Percentiles rank a stretch among this genome's conserved stretches.
Evolutionary conservation across 139 green algal genomes (phyloP).

Genomic region (Coccomyxa sp.): DNA sequence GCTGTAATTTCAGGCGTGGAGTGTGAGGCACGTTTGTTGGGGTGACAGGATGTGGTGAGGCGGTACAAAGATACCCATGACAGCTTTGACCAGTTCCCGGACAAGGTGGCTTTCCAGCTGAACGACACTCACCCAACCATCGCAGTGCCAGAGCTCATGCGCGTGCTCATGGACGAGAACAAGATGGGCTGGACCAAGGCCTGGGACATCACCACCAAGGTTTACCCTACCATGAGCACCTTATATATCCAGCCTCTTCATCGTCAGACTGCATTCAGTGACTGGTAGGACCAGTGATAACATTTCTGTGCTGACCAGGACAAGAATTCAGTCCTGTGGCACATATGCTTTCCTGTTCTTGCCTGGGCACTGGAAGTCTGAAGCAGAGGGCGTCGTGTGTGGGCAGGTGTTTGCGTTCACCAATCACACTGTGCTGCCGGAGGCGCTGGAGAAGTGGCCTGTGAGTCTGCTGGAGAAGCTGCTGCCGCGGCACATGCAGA

Average conservation of each 20-base stretch:
- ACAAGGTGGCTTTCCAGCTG: conserved; percentile 94
- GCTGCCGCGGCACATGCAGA: conserved; percentile 97
- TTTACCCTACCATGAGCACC: conserved; percentile 8
- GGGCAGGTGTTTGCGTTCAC: conserved; percentile 91
- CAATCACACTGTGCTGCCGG: conserved; percentile 98
- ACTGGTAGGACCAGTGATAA: no score
- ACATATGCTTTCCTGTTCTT: background rate
- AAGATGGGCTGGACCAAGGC: conserved; percentile 87
- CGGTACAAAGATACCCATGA: conserved; percentile 73
- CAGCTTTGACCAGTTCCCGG: conserved; percentile 66
- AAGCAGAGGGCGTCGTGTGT: background rate
- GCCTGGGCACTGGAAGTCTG: background rate
- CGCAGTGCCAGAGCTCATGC: conserved; percentile 94
- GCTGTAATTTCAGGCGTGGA: background rate
- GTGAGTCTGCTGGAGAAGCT: conserved; percentile 91
- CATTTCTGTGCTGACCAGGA: no score
- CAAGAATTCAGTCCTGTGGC: no score
- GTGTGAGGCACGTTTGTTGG: background rate
- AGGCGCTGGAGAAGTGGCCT: conserved; percentile 97
- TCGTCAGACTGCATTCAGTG: background rate
- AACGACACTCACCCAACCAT: conserved; percentile 99
- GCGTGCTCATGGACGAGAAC: conserved; percentile 95
- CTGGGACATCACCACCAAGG: conserved; percentile 81
- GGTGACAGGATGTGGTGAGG: conserved; percentile 74
- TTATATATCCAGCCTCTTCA: background rate